phyloP scores from a whole-genome alignment of 2,329 filamentous ascomycete species.

The Graphilbum sp. region DNA sequence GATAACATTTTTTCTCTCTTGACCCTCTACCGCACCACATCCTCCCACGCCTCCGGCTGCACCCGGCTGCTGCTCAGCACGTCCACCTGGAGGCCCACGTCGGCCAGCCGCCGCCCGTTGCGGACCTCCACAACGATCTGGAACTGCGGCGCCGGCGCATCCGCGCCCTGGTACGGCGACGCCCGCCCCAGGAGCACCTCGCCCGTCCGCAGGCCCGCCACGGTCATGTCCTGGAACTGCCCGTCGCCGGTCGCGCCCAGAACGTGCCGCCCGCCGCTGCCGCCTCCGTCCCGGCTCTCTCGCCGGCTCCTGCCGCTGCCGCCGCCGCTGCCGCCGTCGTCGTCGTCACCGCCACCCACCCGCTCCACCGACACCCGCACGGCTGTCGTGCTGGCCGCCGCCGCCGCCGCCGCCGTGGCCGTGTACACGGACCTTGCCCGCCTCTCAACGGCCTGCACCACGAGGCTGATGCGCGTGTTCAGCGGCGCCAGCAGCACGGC shows the following conservation, averaged over 20 bases:
- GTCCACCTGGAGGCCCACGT: constrained; percentile 33
- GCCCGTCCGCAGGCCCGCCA: constrained; percentile 17
- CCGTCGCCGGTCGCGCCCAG: constrained; percentile 55
- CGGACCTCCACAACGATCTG: constrained; percentile 54
- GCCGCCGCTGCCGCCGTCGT: background rate
- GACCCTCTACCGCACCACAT: no score
- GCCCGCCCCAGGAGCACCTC: constrained; percentile 5
- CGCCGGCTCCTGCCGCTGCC: background rate
- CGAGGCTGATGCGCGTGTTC: constrained; percentile 39
- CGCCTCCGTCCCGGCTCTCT: background rate
- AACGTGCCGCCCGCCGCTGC: constrained; percentile 30
- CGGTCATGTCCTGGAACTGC: constrained; percentile 52
- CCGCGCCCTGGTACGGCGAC: background rate
- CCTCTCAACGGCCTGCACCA: constrained; percentile 16
- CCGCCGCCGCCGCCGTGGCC: constrained; percentile 10
- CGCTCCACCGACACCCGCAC: constrained; percentile 59
- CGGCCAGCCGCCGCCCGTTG: constrained; percentile 32
- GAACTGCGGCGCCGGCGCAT: constrained; percentile 39
- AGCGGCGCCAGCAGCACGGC: constrained; percentile 27
- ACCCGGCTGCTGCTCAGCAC: constrained; percentile 32
- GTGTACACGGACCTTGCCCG: constrained; percentile 10
- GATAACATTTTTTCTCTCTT: no score
- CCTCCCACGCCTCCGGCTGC: constrained; percentile 27
- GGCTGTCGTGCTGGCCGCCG: constrained; percentile 16
- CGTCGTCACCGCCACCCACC: constrained; percentile 27